A percentile compares a stretch with the other conserved stretches of the same genome.
Evolutionary conservation across 2,329 filamentous ascomycete species (phyloP).

Genomic region (Alternaria viburni): DNA sequence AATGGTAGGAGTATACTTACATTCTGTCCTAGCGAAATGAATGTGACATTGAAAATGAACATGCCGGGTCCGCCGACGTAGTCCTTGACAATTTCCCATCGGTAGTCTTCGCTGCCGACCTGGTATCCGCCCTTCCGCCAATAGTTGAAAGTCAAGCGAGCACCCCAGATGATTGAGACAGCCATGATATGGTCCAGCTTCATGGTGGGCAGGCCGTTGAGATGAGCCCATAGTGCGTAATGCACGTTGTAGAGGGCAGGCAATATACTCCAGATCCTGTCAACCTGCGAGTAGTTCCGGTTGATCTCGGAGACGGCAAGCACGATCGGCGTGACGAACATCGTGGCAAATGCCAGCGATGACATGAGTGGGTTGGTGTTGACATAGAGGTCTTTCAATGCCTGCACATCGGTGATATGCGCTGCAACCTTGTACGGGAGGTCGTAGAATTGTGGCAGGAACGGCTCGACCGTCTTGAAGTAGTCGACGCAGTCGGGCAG

Average conservation of each 20-base stretch:
- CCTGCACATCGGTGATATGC: slow-evolving; percentile 65
- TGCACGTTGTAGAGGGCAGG: slow-evolving; percentile 87
- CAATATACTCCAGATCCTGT: slow-evolving; percentile 88
- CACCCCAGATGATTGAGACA: slow-evolving; percentile 79
- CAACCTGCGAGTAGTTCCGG: slow-evolving; percentile 95
- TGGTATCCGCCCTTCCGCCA: slow-evolving; percentile 93
- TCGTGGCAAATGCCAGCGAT: slow-evolving; percentile 71
- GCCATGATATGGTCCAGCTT: slow-evolving; percentile 75
- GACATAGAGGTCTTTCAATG: slow-evolving; percentile 74
- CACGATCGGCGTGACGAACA: slow-evolving; percentile 74
- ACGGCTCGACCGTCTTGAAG: slow-evolving; percentile 76
- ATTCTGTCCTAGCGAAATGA: slow-evolving; percentile 81
- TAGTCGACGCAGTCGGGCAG: slow-evolving; percentile 80
- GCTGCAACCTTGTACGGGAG: slow-evolving; percentile 57
- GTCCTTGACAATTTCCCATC: slow-evolving; percentile 80
- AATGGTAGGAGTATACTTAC: slow-evolving; percentile 40
- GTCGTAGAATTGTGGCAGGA: slow-evolving; percentile 67
- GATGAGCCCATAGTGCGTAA: slow-evolving; percentile 80
- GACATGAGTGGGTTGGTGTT: slow-evolving; percentile 86
- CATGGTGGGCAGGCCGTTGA: slow-evolving; percentile 72
- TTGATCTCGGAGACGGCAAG: slow-evolving; percentile 83
- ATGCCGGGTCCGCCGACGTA: slow-evolving; percentile 70
- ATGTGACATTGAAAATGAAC: slow-evolving; percentile 85
- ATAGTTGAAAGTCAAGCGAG: slow-evolving; percentile 94
- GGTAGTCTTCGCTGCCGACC: slow-evolving; percentile 91